Evolutionary conservation across 2,329 filamentous ascomycete genomes (phyloP).

Genomic region (Ascocoryne sarcoides): DNA sequence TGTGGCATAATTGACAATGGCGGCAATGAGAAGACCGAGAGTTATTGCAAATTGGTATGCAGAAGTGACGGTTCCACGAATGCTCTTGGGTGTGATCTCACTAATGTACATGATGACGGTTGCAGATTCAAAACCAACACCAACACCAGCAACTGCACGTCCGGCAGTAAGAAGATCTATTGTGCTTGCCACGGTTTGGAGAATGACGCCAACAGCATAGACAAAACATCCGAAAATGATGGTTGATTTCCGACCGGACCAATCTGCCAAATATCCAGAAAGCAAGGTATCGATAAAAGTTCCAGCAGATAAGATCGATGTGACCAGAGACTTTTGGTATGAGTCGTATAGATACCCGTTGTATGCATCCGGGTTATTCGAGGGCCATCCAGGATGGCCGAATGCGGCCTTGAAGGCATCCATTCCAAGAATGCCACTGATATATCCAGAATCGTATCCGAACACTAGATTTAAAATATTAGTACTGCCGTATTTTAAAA

Average conservation of each 20-base stretch:
- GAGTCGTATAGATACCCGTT: constrained; percentile 3
- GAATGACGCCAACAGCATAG: constrained; percentile 16
- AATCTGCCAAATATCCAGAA: constrained; percentile 31
- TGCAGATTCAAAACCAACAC: constrained; percentile 72
- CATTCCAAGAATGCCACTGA: constrained; percentile 52
- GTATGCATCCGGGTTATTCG: neutral
- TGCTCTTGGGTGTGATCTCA: constrained; percentile 49
- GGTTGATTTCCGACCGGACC: constrained; percentile 27
- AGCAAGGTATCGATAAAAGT: constrained; percentile 60
- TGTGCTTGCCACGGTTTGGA: constrained; percentile 21
- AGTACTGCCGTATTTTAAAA: no score
- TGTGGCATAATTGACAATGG: constrained; percentile 64
- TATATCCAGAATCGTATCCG: constrained; percentile 70
- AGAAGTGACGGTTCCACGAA: constrained; percentile 58
- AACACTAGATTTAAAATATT: no score
- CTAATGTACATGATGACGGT: constrained; percentile 78
- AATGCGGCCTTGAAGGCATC: constrained; percentile 29
- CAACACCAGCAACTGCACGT: constrained; percentile 65
- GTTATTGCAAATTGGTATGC: constrained; percentile 73
- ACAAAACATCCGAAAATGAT: constrained; percentile 15
- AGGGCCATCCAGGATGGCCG: constrained; percentile 1
- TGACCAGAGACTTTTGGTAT: constrained; percentile 48
- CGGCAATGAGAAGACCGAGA: constrained; percentile 65
- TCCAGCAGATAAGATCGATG: constrained; percentile 61
- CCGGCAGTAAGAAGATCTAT: constrained; percentile 51